These are phyloP conservation scores for Coemansia biformis DNA, from an alignment of 192 early-diverging fungal species.

Conservation along the genomic window DNA sequence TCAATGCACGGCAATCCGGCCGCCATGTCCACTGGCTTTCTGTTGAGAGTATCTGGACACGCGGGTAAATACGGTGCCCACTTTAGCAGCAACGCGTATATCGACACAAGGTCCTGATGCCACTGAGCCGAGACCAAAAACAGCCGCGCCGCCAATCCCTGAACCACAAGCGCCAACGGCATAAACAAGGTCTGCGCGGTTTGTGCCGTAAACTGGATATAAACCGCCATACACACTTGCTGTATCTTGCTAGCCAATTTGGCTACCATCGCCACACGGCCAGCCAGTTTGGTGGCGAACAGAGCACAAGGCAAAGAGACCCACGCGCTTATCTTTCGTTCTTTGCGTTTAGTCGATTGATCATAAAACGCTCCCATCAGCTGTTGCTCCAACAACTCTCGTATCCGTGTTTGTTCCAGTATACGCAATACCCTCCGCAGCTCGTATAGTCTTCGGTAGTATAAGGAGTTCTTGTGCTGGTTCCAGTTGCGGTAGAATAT, in stretches of 20 bases:
- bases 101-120: conserved; percentile 13
- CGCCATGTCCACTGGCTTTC: background rate
- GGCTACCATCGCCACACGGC: conserved; percentile 5
- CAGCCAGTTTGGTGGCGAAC: conserved; percentile 10
- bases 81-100: conserved; percentile 11
- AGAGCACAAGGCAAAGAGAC: conserved; percentile 20
- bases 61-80: conserved; percentile 34
- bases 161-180: conserved; percentile 25
- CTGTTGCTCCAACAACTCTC: conserved; percentile 2
- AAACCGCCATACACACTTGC: conserved; percentile 13
- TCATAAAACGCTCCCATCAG: conserved; percentile 6
- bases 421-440: conserved; percentile 28
- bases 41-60: conserved; percentile 17
- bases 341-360: background rate
- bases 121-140: conserved; percentile 17
- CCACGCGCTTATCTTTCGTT: conserved; percentile 10
- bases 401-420: conserved; percentile 5
- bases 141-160: conserved; percentile 22
- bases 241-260: conserved; percentile 14
- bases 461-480: conserved; percentile 22
- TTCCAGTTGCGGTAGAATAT: conserved; percentile 44
- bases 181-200: conserved; percentile 33
- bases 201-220: conserved; percentile 22
- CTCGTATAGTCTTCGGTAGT: conserved; percentile 25
- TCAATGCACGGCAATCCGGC: too few relatives aligned